These are phyloP conservation scores for Vicia sativa DNA, from an alignment of 306 rosid genomes.

Conservation along the genomic window DNA sequence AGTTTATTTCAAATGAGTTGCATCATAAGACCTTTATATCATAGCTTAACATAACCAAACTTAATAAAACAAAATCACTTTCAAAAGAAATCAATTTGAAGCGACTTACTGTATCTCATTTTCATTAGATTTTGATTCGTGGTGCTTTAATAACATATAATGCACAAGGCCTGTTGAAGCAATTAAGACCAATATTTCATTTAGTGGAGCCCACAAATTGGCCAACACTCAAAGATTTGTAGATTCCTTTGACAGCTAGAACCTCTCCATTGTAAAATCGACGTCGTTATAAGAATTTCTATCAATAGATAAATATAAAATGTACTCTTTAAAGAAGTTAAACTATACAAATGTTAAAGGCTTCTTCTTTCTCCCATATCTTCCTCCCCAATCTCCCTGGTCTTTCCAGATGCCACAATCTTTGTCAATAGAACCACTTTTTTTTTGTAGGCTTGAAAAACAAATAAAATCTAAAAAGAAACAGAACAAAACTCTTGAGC, in stretches of 20 bases:
- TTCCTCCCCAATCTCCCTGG: slow-evolving; percentile 94
- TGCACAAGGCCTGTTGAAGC: slow-evolving; percentile 89
- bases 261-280: slow-evolving; percentile 56
- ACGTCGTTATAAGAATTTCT: slow-evolving; percentile 22
- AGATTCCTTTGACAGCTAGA: slow-evolving; percentile 76
- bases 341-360: slow-evolving; percentile 60
- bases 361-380: slow-evolving; percentile 86
- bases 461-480: slow-evolving; percentile 53
- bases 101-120: slow-evolving; percentile 61
- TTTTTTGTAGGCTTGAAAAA: slow-evolving; percentile 77
- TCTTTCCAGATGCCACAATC: slow-evolving; percentile 76
- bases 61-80: slow-evolving; percentile 20
- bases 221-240: slow-evolving; percentile 72
- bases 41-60: slow-evolving; percentile 37
- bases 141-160: slow-evolving; percentile 67
- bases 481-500: background rate
- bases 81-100: slow-evolving; percentile 28
- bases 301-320: background rate
- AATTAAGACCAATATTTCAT: slow-evolving; percentile 56
- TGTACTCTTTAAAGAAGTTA: background rate
- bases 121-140: slow-evolving; percentile 51
- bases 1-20: slow-evolving; percentile 56
- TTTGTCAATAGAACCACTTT: slow-evolving; percentile 58
- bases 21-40: slow-evolving; percentile 47
- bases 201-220: slow-evolving; percentile 89